Evolutionary conservation across 2,329 filamentous ascomycete species (phyloP).

Genomic region (Setomelanomma holmii): DNA sequence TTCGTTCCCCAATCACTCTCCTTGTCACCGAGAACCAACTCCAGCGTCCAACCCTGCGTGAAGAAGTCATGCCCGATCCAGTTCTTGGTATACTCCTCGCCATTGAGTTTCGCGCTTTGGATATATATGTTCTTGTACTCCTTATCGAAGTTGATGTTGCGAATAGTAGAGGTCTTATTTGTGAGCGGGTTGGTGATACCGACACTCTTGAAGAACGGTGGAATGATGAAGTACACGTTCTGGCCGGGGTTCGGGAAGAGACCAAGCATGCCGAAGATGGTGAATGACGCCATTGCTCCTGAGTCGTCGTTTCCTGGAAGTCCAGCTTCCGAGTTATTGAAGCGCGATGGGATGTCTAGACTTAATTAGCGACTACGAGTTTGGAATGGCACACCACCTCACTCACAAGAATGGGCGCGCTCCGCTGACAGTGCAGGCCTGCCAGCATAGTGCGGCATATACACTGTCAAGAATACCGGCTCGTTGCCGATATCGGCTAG

Average conservation of each 20-base stretch:
- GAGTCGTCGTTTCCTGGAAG: slow-evolving; percentile 57
- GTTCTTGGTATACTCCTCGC: slow-evolving; percentile 51
- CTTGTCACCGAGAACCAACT: slow-evolving; percentile 49
- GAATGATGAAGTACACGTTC: slow-evolving; percentile 57
- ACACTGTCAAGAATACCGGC: slow-evolving; percentile 55
- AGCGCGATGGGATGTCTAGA: slow-evolving; percentile 52
- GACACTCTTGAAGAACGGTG: slow-evolving; percentile 55
- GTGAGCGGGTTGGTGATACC: slow-evolving; percentile 50
- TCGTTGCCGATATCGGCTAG: slow-evolving; percentile 57
- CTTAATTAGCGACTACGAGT: too few relatives aligned
- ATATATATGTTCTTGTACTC: slow-evolving; percentile 53
- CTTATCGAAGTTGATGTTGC: slow-evolving; percentile 51
- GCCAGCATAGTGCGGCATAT: slow-evolving; percentile 56
- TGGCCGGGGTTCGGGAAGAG: slow-evolving; percentile 57
- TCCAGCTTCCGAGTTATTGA: slow-evolving; percentile 51
- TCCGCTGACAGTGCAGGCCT: slow-evolving; percentile 51
- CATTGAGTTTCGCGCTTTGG: slow-evolving; percentile 53
- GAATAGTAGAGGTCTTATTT: slow-evolving; percentile 51
- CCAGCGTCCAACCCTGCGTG: slow-evolving; percentile 51
- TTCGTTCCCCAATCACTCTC: slow-evolving; percentile 55
- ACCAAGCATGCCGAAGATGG: slow-evolving; percentile 53
- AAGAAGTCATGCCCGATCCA: slow-evolving; percentile 57
- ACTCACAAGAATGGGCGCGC: slow-evolving; percentile 49
- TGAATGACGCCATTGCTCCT: slow-evolving; percentile 56
- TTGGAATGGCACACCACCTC: too few relatives aligned